Base-by-base conservation (phyloP, 805 yeast genomes). In the Cyberlindnera veronae region DNA sequence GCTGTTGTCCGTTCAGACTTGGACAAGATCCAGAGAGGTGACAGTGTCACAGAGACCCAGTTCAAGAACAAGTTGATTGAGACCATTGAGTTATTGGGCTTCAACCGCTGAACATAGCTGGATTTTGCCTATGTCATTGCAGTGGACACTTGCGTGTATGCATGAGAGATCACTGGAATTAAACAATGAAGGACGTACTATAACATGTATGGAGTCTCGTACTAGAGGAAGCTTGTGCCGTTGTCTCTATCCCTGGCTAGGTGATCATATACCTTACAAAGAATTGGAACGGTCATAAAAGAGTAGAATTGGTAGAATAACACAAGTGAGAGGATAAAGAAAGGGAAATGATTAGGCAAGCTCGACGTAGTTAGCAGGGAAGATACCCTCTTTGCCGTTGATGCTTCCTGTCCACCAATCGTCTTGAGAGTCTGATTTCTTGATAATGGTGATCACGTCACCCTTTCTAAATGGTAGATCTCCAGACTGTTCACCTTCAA, bases 321-420 rank as follows among this genome's bases (percentile, higher is more conserved):
- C 14, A 29, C n/a, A 7, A 18, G 32, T 17, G 5, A 16, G 32
- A 13, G 7, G 6, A 18, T 17, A n/a, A 10, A 8, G n/a, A 26
- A 8, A 26, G 14, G 13, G 15, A 21, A 6, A n/a, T n/a, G n/a
- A 16, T 38, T 26, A 67, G 11, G 68, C 72, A 54, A 90, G 64
- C 59, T 90, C 95, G 31, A 91, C 97, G 58, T 91, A 91, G 61
- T 91, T 91, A 3, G 99, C 99, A 9, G 99, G 99, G 74, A 91
- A 91, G 17, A 90, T 90, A 31, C 99, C 99, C 54, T 86, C 87
- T 46, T 66, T 66, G 11, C 95, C 91, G 51, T 84, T 85, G 39
- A 79, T 68, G 59, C 84, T 79, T 20, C 99, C 99, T 0, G 96
- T 88, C 99, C 99, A 93, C 99, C 99, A 93, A 61, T 93, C 98